phyloP scores from a whole-genome alignment of 345 rosid species.

The Camelina sativa region DNA sequence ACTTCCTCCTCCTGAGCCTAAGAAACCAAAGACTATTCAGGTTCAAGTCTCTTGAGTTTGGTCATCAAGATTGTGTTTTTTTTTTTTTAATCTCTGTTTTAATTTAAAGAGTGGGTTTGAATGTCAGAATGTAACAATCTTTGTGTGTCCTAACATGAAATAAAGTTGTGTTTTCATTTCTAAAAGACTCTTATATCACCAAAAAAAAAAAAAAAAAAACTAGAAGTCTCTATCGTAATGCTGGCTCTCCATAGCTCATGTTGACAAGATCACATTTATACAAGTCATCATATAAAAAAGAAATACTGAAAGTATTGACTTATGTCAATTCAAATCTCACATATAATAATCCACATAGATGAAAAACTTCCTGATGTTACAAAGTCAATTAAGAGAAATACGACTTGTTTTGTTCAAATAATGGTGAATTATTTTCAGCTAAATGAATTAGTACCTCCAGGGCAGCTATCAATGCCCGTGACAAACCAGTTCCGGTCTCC shows the following conservation, averaged over 20 bases:
- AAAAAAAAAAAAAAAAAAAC: too few species aligned
- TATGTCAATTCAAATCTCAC: constrained; percentile 29
- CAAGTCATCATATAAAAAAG: constrained; percentile 25
- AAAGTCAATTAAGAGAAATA: constrained; percentile 18
- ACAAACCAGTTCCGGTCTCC: constrained; percentile 98
- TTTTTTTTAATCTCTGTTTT: neutral
- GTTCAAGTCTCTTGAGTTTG: constrained; percentile 65
- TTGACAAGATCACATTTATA: constrained; percentile 84
- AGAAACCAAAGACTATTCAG: constrained; percentile 67
- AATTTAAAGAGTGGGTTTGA: neutral
- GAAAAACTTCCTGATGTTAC: constrained; percentile 6
- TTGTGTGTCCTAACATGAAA: too few species aligned
- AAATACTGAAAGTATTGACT: constrained; percentile 2
- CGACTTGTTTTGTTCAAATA: constrained; percentile 9
- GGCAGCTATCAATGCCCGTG: constrained; percentile 85
- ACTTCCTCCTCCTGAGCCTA: constrained; percentile 83
- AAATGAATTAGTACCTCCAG: constrained; percentile 65
- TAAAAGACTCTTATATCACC: too few species aligned
- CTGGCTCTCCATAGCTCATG: constrained; percentile 95
- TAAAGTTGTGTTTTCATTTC: too few species aligned
- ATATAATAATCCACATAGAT: constrained; percentile 29
- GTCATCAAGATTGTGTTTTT: neutral
- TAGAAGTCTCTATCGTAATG: too few species aligned
- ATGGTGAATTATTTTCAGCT: constrained; percentile 9
- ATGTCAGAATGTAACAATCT: neutral